These are phyloP conservation scores for Phoma sp. DNA, from an alignment of 2,329 filamentous ascomycete genomes.

Conservation along the genomic window DNA sequence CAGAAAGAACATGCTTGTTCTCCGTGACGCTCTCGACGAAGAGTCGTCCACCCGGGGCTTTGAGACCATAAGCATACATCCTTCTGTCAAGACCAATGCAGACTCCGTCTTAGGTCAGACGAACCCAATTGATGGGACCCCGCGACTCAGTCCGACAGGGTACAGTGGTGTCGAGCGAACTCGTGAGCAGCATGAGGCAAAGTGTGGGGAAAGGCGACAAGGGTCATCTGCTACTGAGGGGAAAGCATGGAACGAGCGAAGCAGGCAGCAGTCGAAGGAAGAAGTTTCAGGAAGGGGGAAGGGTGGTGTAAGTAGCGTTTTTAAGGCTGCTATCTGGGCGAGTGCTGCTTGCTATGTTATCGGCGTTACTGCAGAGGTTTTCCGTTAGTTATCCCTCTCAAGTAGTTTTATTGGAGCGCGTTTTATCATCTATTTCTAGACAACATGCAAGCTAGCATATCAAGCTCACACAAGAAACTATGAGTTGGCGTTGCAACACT, in stretches of 20 bases:
- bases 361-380: too few species aligned
- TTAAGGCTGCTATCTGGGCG: too few species aligned
- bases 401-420: too few species aligned
- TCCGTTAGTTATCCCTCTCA: too few species aligned
- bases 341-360: too few species aligned
- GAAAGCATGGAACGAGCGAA: constrained; percentile 4
- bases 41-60: constrained; percentile 17
- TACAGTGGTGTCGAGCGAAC: constrained; percentile 38
- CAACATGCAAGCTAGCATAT: too few species aligned
- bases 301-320: too few species aligned
- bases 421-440: too few species aligned
- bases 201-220: constrained; percentile 32
- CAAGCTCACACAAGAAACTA: too few species aligned
- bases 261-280: background rate
- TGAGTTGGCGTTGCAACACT: too few species aligned
- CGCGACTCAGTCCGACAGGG: constrained; percentile 39
- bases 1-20: constrained; percentile 39
- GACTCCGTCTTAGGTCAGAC: constrained; percentile 13
- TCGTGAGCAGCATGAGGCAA: constrained; percentile 27
- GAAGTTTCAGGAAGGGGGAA: too few species aligned
- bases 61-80: background rate
- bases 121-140: constrained; percentile 47
- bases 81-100: background rate
- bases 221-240: constrained; percentile 19
- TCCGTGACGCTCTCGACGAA: constrained; percentile 27